These are phyloP conservation scores for Kodamaea restingae DNA, from an alignment of 805 yeast genomes.

Conservation along the genomic window DNA sequence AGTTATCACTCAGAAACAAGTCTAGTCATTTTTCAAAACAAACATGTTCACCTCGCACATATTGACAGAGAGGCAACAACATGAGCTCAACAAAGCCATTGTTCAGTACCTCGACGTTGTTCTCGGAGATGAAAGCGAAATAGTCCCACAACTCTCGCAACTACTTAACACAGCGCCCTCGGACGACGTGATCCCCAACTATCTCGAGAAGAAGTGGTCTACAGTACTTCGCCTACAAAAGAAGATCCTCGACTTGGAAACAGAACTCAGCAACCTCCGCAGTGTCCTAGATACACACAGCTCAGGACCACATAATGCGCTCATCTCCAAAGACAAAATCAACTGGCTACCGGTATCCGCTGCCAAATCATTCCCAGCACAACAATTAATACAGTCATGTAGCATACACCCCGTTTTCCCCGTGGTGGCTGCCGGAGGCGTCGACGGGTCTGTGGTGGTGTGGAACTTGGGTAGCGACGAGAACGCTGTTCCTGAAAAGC, in stretches of 20 bases:
- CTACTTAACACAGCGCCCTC: slow-evolving; percentile 10
- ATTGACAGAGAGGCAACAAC: slow-evolving; percentile 28
- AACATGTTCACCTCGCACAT: slow-evolving; percentile 12
- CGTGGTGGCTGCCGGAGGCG: slow-evolving; percentile 57
- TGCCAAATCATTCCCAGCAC: slow-evolving; percentile 47
- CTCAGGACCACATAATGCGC: slow-evolving; percentile 4
- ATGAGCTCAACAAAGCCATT: slow-evolving; percentile 33
- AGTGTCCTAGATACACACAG: slow-evolving; percentile 32
- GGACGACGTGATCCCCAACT: slow-evolving; percentile 32
- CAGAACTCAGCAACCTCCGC: slow-evolving; percentile 47
- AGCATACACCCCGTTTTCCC: slow-evolving; percentile 77
- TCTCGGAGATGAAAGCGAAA: slow-evolving; percentile 14
- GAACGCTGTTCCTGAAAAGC: slow-evolving; percentile 54
- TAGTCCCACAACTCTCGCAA: slow-evolving; percentile 11
- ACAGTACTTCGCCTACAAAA: slow-evolving; percentile 79
- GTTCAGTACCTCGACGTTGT: slow-evolving; percentile 44
- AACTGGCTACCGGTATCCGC: slow-evolving; percentile 62
- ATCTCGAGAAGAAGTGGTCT: slow-evolving; percentile 79
- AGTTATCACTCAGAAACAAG: no score
- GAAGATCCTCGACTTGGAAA: slow-evolving; percentile 65
- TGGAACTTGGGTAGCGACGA: slow-evolving; percentile 64
- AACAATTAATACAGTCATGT: slow-evolving; percentile 57
- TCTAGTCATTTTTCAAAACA: no score
- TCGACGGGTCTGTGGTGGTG: slow-evolving; percentile 65
- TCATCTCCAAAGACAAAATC: slow-evolving; percentile 25